These are phyloP conservation scores for Wickerhamiella kazuoi DNA, from an alignment of 805 yeast species.

Conservation along the genomic window DNA sequence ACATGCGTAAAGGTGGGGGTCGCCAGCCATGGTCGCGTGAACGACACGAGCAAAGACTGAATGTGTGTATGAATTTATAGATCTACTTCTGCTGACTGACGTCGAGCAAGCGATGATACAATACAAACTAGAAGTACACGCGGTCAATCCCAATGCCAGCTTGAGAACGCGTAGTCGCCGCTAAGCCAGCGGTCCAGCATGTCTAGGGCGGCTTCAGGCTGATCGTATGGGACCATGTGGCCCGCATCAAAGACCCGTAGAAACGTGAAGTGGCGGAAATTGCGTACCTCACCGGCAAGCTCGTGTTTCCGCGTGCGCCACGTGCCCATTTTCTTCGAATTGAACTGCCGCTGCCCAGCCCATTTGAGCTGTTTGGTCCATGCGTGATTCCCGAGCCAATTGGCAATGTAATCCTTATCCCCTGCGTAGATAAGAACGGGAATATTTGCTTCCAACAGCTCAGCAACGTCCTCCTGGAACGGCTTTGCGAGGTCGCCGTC, in stretches of 20 bases:
- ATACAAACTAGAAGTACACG: too few species aligned
- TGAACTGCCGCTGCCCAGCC: constrained; percentile 39
- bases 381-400: constrained; percentile 87
- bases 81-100: too few species aligned
- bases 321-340: constrained; percentile 20
- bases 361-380: constrained; percentile 64
- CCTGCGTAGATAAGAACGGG: constrained; percentile 90
- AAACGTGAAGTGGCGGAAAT: constrained; percentile 48
- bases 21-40: too few species aligned
- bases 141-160: too few species aligned
- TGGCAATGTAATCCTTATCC: constrained; percentile 89
- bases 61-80: too few species aligned
- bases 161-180: constrained; percentile 32
- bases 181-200: constrained; percentile 77
- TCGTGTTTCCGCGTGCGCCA: constrained; percentile 24
- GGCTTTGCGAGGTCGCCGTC: constrained; percentile 91
- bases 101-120: too few species aligned
- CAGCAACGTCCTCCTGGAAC: constrained; percentile 53
- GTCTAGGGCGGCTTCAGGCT: constrained; percentile 61
- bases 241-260: constrained; percentile 74
- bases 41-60: too few species aligned
- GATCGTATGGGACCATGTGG: constrained; percentile 87
- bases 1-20: too few species aligned
- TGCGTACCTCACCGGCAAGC: constrained; percentile 48
- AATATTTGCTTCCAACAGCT: constrained; percentile 48